Evolutionary conservation across 2,329 filamentous ascomycete genomes (phyloP), one percentile per base, ranked within the genome.

Genomic region (Alternaria arborescens): DNA sequence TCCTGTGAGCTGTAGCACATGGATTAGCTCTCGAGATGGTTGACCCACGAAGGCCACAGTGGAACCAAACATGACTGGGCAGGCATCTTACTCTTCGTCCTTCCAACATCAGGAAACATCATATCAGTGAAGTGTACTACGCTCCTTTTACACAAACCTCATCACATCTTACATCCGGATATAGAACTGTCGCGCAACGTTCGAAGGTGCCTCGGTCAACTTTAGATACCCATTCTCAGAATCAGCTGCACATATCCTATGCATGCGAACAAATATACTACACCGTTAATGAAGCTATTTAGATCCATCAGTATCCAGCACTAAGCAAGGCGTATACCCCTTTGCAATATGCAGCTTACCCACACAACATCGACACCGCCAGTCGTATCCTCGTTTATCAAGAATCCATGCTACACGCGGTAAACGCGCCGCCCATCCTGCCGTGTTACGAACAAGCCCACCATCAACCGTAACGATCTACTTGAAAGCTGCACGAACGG

Each of bases 281-380:
- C 14, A n/a, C 18, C 30, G 18, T 8, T 18, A 36, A 8, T 4
- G 32, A 48, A 24, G 10, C 12, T 8, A 3, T 20, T 36, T 24
- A 18, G 20, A 36, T 36, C 14, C 46, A 36, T 36, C 14, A 2
- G 32, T 24, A 16, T 11, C 36, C 14, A n/a, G 32, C 30, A 12
- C 30, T 5, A 24, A 22, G 22, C 4, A 8, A 26, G 32, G 30
- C 20, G 20, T 50, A 50, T 5, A 26, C 46, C 46, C 32, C 8
- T 50, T 18, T 18, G 12, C 46, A n/a, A 11, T 36, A 50, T 26
- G 46, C 46, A 38, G 32, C 46, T 50, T 50, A 50, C 46, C n/a
- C 30, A 24, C 30, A 34, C 32, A 26, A 11, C 14, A 18, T 50
- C 32, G 32, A 50, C 46, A 50, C 46, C 20, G 30, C 46, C 32